Base-by-base conservation (phyloP, 2,329 filamentous ascomycete species). In the Arthrobotrys megalospora region DNA sequence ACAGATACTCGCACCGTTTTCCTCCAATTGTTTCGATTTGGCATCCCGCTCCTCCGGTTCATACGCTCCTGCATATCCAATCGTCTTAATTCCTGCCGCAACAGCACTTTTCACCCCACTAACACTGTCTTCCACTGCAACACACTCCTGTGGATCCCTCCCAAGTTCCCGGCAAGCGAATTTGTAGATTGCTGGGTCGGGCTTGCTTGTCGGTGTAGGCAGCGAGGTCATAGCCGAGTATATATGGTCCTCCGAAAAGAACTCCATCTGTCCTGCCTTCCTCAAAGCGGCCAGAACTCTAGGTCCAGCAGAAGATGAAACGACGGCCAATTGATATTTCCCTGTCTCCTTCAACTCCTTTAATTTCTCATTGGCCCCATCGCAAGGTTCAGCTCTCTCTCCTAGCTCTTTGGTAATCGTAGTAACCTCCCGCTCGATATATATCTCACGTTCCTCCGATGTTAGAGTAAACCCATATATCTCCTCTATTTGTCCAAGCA, bases 101-200 rank as follows among this genome's bases (percentile, higher is more conserved):
- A 91, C 90, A 75, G 90, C 91, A 80, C 92, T 93, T 73, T 92
- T 89, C 50, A 92, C 92, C 79, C 94, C 94, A 81, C 91, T 93
- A 88, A 92, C 93, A 87, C 91, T 93, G 87, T 97, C 94, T 87
- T 97, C 94, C 76, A 97, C 89, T 24, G 94, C 92, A 36, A 97
- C 88, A 80, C 89, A 90, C 87, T 96, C 91, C 55, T 86, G 86
- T 1, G 93, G 86, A 82, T 88, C 89, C 85, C 91, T 91, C 79
- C 91, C 91, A 64, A 96, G 88, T 83, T 89, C 86, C 85, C 93
- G 86, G 83, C 94, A 89, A 21, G 94, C 92, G 84, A 91, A 88
- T 80, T 93, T 85, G 86, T 97, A 97, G 85, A 97, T 91, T 81
- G 93, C 92, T 16, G 94, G 94, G 85, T 97, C 92, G 14, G 94